Base-by-base conservation (phyloP, 441 rosid species). In the Gossypium davidsonii region DNA sequence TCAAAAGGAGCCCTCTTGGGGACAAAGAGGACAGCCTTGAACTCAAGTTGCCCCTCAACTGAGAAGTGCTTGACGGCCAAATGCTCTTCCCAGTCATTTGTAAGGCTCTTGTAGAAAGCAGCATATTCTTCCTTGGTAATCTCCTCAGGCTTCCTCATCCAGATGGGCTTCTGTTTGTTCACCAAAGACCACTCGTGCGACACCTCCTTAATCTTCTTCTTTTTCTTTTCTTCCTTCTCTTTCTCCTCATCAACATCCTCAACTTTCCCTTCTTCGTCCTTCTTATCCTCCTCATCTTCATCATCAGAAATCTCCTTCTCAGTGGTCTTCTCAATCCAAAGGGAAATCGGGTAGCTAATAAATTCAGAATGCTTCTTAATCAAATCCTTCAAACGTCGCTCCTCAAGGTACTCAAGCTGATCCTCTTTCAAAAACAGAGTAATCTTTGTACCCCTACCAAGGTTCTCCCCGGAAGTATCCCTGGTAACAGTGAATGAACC, bases 51-150 rank as follows among this genome's bases (percentile, higher is more conserved):
- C 3, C 93, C 93, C 69, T 89, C 93, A 25, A 87, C 91, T 1
- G 93, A 89, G 60, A 89, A 89, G 55, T 89, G 93, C 77, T 89
- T 89, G 39, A 89, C 89, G 20, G 87, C 84, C 82, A 89, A 75
- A 64, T 89, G 93, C 81, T 89, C 93, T 69, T 89, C 93, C 93
- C 91, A 89, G 26, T 89, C 93, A 48, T 89, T 89, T 75, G 89
- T 87, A 31, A 89, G 71, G 80, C 93, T 89, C 89, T 89, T 89
- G 86, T 89, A 89, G 80, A 89, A 87, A 17, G 91, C 91, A 70
- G 93, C 79, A 65, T 89, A 89, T n/a, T 89, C 91, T 61, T 89
- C 93, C 83, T 89, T 87, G 9, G 59, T 78, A 48, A 89, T 89
- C 71, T 89, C 93, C 78, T 89, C 91, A 0, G 91, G 86, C 52